Base-by-base conservation (phyloP, 345 rosid genomes). In the Eutrema heterophyllum region DNA sequence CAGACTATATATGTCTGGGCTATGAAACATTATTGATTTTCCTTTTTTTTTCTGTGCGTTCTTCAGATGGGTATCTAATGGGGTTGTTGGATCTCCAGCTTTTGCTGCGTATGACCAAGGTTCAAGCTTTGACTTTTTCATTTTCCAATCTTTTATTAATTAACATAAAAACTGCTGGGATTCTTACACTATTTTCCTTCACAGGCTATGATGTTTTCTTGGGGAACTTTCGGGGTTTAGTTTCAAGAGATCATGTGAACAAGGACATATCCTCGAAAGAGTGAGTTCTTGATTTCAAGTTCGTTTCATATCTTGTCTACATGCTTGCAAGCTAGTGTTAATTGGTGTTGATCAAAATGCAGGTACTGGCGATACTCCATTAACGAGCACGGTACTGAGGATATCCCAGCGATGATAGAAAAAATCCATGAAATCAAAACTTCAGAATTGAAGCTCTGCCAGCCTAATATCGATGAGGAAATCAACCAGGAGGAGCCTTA, bases 101-200 rank as follows among this genome's bases (percentile, higher is more conserved):
- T 95, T 92, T 80, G 99, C 97, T 59, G 99, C 97, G 30, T 95
- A 86, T 83, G 97, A 95, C 85, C 97, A 95, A 83, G 99, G 99
- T 95, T 64, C 59, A 78, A 74, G 52, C 64, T 54, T 60, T 48
- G n/a, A 43, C 43, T 44, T 33, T 62, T 72, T 38, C 62, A 55
- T 33, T n/a, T 45, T 57, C 40, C 70, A 30, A 3, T 61, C 49
- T 9, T 13, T 52, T 44, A 12, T 45, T 29, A 43, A 3, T 51
- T 51, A 29, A 72, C 51, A 33, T 72, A 16, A 57, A 8, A 58
- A 30, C 49, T 13, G 40, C 10, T 40, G 18, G 43, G 62, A 44
- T 26, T 51, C 48, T 64, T 30, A 53, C 71, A 21, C 39, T 66
- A 36, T 56, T 64, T 16, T 59, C 32, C 36, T 68, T 79, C 30